These are phyloP conservation scores for Syzygium jambos DNA, from an alignment of 345 rosid species.

Conservation along the genomic window DNA sequence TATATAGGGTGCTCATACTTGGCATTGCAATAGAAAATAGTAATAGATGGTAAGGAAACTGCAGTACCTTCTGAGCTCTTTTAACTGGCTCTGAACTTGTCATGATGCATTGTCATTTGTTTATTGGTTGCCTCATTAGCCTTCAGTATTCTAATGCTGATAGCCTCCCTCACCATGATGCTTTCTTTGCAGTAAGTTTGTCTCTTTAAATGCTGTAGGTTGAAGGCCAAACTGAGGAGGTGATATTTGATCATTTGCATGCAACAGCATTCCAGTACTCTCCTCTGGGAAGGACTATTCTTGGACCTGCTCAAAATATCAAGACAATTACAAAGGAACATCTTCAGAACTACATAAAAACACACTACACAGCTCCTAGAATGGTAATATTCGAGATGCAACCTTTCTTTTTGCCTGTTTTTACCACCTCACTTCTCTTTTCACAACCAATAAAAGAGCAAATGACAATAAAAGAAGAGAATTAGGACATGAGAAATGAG, in stretches of 20 bases:
- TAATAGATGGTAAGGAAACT: neutral
- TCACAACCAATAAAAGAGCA: neutral
- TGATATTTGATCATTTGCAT: slow-evolving; percentile 92
- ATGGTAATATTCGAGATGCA: slow-evolving; percentile 39
- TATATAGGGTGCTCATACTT: neutral
- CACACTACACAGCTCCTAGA: slow-evolving; percentile 97
- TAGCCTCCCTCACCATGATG: neutral
- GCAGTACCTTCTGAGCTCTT: neutral
- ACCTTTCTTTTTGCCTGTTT: neutral
- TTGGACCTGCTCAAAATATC: slow-evolving; percentile 85
- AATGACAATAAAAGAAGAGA: neutral
- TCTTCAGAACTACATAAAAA: slow-evolving; percentile 74
- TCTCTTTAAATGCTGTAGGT: slow-evolving; percentile 36
- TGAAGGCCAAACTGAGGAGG: slow-evolving; percentile 91
- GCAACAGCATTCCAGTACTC: slow-evolving; percentile 94
- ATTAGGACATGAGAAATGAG: neutral
- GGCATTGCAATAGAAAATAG: neutral
- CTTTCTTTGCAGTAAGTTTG: neutral
- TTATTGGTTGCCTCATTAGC: neutral
- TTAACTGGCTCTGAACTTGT: neutral
- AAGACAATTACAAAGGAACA: slow-evolving; percentile 66
- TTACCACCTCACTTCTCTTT: neutral
- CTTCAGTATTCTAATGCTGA: neutral
- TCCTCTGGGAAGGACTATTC: slow-evolving; percentile 90
- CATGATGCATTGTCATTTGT: neutral